Base-by-base conservation (phyloP, 2,329 filamentous ascomycete genomes). In the Aspergillus floridensis region DNA sequence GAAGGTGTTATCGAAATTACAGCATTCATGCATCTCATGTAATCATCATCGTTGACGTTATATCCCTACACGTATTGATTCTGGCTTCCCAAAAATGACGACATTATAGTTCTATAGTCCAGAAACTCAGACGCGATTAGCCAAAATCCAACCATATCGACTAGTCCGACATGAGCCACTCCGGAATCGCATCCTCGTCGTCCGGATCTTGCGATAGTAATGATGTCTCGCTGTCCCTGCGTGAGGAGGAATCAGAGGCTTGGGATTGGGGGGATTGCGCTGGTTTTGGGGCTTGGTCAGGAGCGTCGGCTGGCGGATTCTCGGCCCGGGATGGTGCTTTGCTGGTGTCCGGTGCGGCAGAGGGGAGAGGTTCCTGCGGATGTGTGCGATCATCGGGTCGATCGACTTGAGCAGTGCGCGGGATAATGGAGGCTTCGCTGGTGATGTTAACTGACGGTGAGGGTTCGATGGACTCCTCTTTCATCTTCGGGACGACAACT, bases 161-260 rank as follows among this genome's bases (percentile, higher is more conserved):
- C 41, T 48, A 72, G 65, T 74, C 72, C 55, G 67, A 77, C 63
- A 81, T 72, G 51, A 88, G 70, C 86, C 86, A 88, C 48, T 88
- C 85, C 3, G 86, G 86, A 63, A 88, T 85, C 2, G 84, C 84
- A 68, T 88, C 85, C 53, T 87, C 84, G 65, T 88, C 86, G 32
- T 88, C 86, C 0, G 86, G 85, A 65, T 88, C 86, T 65, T 88
- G 82, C 1, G 85, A 84, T 7, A 84, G 72, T 50, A 87, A 68
- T 5, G 83, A 86, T 0, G 78, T 80, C 46, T 75, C 71, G 41
- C 84, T 81, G 19, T 77, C 71, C 48, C 66, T 72, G 57, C 68
- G 72, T 24, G 68, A 69, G 46, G 71, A 69, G 31, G 66, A 64
- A 16, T 63, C 59, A 21, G 59, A 51, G 14, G 61, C 31, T 31